These are phyloP conservation scores for Dactylellina cionopaga DNA, from an alignment of 2,329 filamentous ascomycete species.

Conservation along the genomic window DNA sequence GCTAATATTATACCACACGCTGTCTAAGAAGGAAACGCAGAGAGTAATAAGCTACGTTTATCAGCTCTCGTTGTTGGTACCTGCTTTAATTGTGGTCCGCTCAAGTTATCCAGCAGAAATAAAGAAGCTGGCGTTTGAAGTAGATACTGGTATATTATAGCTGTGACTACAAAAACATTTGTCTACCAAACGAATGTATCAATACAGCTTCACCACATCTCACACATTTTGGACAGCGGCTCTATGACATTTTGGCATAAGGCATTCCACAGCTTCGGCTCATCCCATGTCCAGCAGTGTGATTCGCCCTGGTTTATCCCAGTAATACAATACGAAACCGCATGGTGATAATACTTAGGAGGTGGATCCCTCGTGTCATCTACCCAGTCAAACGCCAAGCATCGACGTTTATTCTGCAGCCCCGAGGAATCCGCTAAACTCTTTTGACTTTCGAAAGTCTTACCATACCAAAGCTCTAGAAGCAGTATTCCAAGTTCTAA, in stretches of 20 bases:
- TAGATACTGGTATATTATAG: no score
- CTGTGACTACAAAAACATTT: no score
- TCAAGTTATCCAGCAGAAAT: no score
- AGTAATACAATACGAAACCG: slow-evolving; percentile 31
- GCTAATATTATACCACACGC: no score
- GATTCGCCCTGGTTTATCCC: slow-evolving; percentile 31
- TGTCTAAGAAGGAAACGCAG: no score
- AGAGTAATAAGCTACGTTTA: no score
- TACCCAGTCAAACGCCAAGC: slow-evolving; percentile 33
- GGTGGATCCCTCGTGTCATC: slow-evolving; percentile 23
- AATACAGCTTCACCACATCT: slow-evolving; percentile 4
- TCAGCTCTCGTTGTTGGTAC: no score
- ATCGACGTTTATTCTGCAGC: slow-evolving; percentile 1
- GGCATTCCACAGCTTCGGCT: slow-evolving; percentile 46
- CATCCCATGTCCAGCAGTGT: slow-evolving; percentile 21
- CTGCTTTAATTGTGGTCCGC: no score
- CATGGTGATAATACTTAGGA: slow-evolving; percentile 21
- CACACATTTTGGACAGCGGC: slow-evolving; percentile 45
- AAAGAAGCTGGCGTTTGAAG: no score
- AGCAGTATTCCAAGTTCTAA: slow-evolving; percentile 57
- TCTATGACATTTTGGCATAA: slow-evolving; percentile 53
- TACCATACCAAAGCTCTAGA: slow-evolving; percentile 56
- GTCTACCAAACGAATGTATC: no score
- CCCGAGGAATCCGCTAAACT: background rate
- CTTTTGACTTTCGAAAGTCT: slow-evolving; percentile 51